Percentiles rank a stretch among this genome's conserved stretches.
phyloP scores from a whole-genome alignment of 768 basidiomycete species.

The Leccinellum luteum region DNA sequence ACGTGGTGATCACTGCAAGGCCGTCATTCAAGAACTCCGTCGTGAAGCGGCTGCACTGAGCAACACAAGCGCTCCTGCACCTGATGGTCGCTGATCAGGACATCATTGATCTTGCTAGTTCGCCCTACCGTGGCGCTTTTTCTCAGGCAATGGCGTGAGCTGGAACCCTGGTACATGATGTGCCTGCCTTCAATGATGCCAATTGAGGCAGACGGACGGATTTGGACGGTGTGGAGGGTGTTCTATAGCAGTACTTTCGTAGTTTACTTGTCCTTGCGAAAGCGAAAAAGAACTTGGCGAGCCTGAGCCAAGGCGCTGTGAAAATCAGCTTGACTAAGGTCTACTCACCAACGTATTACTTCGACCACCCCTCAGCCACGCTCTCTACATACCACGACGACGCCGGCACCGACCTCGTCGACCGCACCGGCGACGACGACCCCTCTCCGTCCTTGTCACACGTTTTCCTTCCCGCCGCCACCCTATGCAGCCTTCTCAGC shows the following conservation, averaged over 20 bases:
- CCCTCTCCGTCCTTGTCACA: slow-evolving; percentile 10
- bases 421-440: slow-evolving; percentile 7
- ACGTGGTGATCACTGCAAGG: slow-evolving; percentile 40
- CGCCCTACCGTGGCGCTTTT: not conserved
- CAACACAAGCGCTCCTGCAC: slow-evolving; percentile 17
- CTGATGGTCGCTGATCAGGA: slow-evolving; percentile 26
- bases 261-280: slow-evolving; percentile 5
- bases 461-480: slow-evolving; percentile 7
- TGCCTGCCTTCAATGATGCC: slow-evolving; percentile 13
- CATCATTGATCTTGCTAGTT: not conserved
- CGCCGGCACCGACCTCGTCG: slow-evolving; percentile 8
- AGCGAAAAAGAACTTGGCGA: not conserved
- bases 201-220: slow-evolving; percentile 15
- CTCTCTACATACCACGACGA: slow-evolving; percentile 8
- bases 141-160: not conserved
- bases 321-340: slow-evolving; percentile 9
- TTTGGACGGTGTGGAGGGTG: slow-evolving; percentile 17
- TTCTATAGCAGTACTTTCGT: slow-evolving; percentile 13
- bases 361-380: not conserved
- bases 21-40: slow-evolving; percentile 81
- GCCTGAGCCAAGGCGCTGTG: slow-evolving; percentile 11
- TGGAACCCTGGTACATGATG: not conserved
- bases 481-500: slow-evolving; percentile 71
- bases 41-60: slow-evolving; percentile 55
- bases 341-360: slow-evolving; percentile 1